Conservation (phyloP, 2,329 filamentous ascomycete genomes). For the Cladophialophora bantiana region DNA sequence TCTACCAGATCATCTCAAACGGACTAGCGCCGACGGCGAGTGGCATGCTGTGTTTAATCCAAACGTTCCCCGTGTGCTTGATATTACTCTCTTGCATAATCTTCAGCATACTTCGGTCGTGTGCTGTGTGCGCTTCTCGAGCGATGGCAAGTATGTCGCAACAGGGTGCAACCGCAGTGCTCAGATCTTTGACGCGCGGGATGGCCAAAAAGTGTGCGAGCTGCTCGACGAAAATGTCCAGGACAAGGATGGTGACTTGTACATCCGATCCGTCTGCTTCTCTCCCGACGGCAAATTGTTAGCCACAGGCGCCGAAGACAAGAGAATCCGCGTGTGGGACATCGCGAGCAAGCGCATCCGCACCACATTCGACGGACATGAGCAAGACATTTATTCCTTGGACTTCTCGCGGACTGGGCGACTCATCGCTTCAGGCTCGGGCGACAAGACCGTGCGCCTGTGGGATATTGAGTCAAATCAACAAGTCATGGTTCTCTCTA, state of each 20-base stretch:
- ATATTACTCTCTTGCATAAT: slow-evolving; percentile 93
- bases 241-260: slow-evolving; percentile 88
- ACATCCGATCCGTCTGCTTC: slow-evolving; percentile 98
- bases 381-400: slow-evolving; percentile 97
- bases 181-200: slow-evolving; percentile 95
- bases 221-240: slow-evolving; percentile 82
- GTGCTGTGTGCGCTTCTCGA: slow-evolving; percentile 96
- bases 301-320: slow-evolving; percentile 96
- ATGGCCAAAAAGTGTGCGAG: slow-evolving; percentile 85
- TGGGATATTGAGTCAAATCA: slow-evolving; percentile 91
- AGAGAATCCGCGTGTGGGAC: slow-evolving; percentile 97
- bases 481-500: slow-evolving; percentile 83
- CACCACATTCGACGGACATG: slow-evolving; percentile 93
- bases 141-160: slow-evolving; percentile 92
- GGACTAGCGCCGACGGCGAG: slow-evolving; percentile 73
- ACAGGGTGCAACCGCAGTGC: slow-evolving; percentile 98
- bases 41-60: slow-evolving; percentile 99
- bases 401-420: slow-evolving; percentile 94
- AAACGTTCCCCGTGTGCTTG: slow-evolving; percentile 82
- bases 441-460: slow-evolving; percentile 90
- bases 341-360: slow-evolving; percentile 83
- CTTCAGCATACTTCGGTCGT: slow-evolving; percentile 94
- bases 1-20: slow-evolving; percentile 85
- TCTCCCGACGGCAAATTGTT: slow-evolving; percentile 94
- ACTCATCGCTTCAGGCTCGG: slow-evolving; percentile 93